Percentiles rank a stretch among this genome's conserved stretches.
Evolutionary conservation across 192 early-diverging fungal genomes (phyloP).

Genomic region (Coemansia sp.): DNA sequence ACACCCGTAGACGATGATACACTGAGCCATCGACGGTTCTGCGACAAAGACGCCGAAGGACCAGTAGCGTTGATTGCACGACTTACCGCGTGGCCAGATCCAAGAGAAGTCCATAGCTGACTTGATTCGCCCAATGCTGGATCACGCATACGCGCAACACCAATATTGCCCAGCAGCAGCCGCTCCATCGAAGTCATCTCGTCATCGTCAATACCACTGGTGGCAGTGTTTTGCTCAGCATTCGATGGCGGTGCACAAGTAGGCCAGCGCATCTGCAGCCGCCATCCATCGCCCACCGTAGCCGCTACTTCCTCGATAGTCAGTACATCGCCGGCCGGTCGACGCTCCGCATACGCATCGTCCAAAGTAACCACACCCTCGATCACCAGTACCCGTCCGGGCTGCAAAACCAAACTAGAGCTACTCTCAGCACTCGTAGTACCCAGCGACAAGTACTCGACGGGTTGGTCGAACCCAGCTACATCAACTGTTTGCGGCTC

Average conservation of each 20-base stretch:
- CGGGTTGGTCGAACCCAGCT: neutral
- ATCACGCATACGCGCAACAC: slow-evolving; percentile 17
- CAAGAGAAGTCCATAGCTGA: neutral
- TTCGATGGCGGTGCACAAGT: slow-evolving; percentile 11
- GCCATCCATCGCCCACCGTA: neutral
- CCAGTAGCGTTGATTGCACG: slow-evolving; percentile 18
- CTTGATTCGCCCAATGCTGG: slow-evolving; percentile 2
- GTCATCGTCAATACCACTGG: neutral
- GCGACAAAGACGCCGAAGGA: slow-evolving; percentile 21
- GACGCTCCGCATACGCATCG: neutral
- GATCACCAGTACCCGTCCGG: slow-evolving; percentile 14
- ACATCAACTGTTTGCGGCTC: neutral
- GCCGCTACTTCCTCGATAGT: slow-evolving; percentile 4
- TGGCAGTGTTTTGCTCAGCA: neutral
- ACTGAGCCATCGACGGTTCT: slow-evolving; percentile 24
- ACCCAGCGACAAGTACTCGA: neutral
- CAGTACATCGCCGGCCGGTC: slow-evolving; percentile 5
- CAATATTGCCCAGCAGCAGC: slow-evolving; percentile 28
- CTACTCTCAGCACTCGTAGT: neutral
- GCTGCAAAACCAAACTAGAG: slow-evolving; percentile 11
- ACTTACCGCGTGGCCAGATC: slow-evolving; percentile 6
- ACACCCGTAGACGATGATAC: neutral
- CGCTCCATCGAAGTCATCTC: slow-evolving; percentile 16
- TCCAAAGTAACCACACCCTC: slow-evolving; percentile 15
- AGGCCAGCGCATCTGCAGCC: slow-evolving; percentile 26